Evolutionary conservation across 768 basidiomycete genomes (phyloP).

Genomic region (Rubroboletus pulcherrimus): DNA sequence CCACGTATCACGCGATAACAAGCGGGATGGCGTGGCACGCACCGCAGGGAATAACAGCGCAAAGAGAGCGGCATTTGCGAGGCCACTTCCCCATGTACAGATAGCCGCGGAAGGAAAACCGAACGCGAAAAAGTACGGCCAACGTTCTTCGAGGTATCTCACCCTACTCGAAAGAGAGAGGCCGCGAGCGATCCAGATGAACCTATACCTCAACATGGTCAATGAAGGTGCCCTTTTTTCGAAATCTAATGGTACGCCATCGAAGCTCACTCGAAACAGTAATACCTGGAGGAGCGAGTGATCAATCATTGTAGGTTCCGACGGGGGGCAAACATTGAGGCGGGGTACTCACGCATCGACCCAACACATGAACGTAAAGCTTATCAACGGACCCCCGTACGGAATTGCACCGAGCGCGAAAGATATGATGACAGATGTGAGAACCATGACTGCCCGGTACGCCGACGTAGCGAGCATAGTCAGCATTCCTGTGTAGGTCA

Average conservation of each 20-base stretch:
- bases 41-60: conserved; percentile 80
- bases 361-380: conserved; percentile 80
- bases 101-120: conserved; percentile 73
- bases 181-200: conserved; percentile 75
- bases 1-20: neutral
- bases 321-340: neutral
- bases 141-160: conserved; percentile 78
- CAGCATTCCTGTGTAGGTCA: conserved; percentile 67
- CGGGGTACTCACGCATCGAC: conserved; percentile 69
- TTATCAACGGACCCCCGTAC: conserved; percentile 52
- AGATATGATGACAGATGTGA: conserved; percentile 69
- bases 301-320: conserved; percentile 2
- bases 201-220: conserved; percentile 40
- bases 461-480: conserved; percentile 75
- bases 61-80: conserved; percentile 81
- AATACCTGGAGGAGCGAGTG: conserved; percentile 54
- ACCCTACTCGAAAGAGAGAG: conserved; percentile 65
- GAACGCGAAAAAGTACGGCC: conserved; percentile 86
- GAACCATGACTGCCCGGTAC: conserved; percentile 77
- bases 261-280: conserved; percentile 76
- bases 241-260: conserved; percentile 1
- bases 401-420: conserved; percentile 64
- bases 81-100: conserved; percentile 68
- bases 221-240: conserved; percentile 2
- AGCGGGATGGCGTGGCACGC: conserved; percentile 24